Base-by-base conservation (phyloP, 305 asterid species). In the Fraxinus albicans region DNA sequence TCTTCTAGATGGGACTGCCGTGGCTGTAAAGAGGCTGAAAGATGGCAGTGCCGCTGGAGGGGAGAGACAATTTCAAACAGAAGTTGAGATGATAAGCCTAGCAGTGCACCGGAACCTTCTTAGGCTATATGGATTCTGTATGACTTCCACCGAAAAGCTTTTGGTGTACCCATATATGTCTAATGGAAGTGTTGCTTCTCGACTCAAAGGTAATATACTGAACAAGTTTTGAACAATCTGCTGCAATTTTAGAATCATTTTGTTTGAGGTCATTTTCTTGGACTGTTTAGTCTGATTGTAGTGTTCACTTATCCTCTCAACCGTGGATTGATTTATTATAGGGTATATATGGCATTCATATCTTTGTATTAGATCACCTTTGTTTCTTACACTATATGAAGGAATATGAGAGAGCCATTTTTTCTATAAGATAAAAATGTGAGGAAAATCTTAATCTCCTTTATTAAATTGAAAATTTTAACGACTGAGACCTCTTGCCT, bases 31-130 rank as follows among this genome's bases (percentile, higher is more conserved):
- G 82, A 85, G 90, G 85, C 84, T 89, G 9, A 85, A 89, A 73
- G 92, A 89, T 80, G 91, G 92, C 15, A 87, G 74, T 80, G 88
- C 90, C 31, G 77, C 75, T 12, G 91, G 91, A 2, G 92, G 92
- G 6, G 90, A 89, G 78, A 85, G 84, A 67, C 92, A 89, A 70
- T 88, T 89, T 72, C 91, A 89, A 83, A 89, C 91, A 63, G 92
- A 89, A 82, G 86, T 89, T 15, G 90, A 88, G 82, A 86, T 88
- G 90, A 88, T 89, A 80, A 89, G 92, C 81, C 82, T 89, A 55
- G 92, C 91, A 5, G 92, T 89, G 69, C 92, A 89, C 29, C 89
- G 92, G 9, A 88, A 89, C 80, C 91, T 89, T 80, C 91, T 89
- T 74, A 83, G 87, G 73, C 79, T 89, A 35, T 80, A 83, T 1